Evolutionary conservation across 345 rosid genomes (phyloP).

Genomic region (Theobroma cacao): DNA sequence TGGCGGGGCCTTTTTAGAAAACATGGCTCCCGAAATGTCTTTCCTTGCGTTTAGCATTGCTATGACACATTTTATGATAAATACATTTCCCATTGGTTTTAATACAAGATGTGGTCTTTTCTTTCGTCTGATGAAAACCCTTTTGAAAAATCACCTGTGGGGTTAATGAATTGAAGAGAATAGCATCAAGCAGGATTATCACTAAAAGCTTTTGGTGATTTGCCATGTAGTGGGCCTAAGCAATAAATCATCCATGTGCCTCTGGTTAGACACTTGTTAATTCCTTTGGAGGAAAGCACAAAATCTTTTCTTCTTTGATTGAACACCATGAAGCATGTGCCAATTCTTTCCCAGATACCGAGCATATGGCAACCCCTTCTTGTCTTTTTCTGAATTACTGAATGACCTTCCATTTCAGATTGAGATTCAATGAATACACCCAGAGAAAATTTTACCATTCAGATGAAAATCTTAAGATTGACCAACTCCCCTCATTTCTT

Average conservation of each 20-base stretch:
- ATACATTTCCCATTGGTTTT: not conserved
- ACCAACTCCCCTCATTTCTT: too few relatives aligned
- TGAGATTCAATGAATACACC: constrained; percentile 1
- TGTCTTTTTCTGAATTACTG: not conserved
- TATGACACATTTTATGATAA: not conserved
- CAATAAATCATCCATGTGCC: not conserved
- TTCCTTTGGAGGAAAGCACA: not conserved
- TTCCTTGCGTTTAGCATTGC: not conserved
- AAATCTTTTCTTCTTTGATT: not conserved
- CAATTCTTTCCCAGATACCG: not conserved
- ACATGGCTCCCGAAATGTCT: not conserved
- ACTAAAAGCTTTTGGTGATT: not conserved
- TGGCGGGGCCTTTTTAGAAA: not conserved
- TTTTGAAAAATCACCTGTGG: not conserved
- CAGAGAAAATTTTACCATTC: not conserved
- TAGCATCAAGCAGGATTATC: too few relatives aligned
- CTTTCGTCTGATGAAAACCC: not conserved
- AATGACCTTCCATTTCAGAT: too few relatives aligned
- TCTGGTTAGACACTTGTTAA: not conserved
- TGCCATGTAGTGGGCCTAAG: not conserved
- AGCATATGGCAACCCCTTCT: not conserved
- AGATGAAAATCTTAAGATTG: too few relatives aligned
- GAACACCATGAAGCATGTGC: not conserved
- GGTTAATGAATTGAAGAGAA: not conserved
- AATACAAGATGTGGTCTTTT: not conserved